Conservation (phyloP, 805 yeast genomes). For the Clavispora carvajalis region DNA sequence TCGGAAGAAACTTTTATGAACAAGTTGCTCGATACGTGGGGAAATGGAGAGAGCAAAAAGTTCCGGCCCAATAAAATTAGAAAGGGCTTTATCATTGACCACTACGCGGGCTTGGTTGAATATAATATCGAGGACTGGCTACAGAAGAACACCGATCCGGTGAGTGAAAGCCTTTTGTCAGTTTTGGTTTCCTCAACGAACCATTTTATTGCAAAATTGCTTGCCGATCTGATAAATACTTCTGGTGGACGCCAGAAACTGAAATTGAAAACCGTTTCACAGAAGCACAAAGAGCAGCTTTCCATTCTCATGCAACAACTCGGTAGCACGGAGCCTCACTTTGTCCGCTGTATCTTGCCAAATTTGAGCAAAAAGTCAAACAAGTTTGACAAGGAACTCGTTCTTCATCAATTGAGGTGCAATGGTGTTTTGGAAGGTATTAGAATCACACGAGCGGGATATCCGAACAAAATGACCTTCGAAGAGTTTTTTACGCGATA, state of each 20-base stretch:
- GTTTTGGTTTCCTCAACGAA: constrained; percentile 57
- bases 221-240: constrained; percentile 19
- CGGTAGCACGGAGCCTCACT: constrained; percentile 84
- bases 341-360: constrained; percentile 93
- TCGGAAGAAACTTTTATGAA: constrained; percentile 79
- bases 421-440: constrained; percentile 98
- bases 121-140: constrained; percentile 91
- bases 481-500: constrained; percentile 75
- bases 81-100: constrained; percentile 78
- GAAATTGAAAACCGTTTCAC: constrained; percentile 63
- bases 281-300: constrained; percentile 83
- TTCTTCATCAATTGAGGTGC: constrained; percentile 85
- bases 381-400: constrained; percentile 66
- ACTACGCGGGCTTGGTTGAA: constrained; percentile 96
- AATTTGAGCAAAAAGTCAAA: constrained; percentile 69
- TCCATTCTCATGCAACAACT: constrained; percentile 65
- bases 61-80: constrained; percentile 70
- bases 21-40: constrained; percentile 67
- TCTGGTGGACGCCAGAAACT: constrained; percentile 25
- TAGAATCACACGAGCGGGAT: constrained; percentile 94
- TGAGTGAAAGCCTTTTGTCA: constrained; percentile 66
- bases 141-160: constrained; percentile 90
- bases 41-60: constrained; percentile 36
- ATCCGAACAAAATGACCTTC: constrained; percentile 86
- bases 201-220: constrained; percentile 50